phyloP scores from a whole-genome alignment of 768 basidiomycete genomes.

The Naganishia antarctica region DNA sequence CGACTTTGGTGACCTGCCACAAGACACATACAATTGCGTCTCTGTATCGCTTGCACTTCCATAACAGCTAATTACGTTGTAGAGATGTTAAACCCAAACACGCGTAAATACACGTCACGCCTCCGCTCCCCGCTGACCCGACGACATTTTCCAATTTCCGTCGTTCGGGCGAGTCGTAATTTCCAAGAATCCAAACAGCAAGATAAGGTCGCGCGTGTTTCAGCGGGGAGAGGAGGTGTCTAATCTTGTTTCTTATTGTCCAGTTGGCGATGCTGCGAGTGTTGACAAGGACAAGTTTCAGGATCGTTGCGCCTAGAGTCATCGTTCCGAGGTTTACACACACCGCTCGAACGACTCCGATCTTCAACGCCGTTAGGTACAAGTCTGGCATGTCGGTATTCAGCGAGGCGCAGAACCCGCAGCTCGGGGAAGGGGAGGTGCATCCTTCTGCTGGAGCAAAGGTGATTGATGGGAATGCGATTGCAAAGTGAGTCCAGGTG shows the following conservation, averaged over 20 bases:
- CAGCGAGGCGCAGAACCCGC: slow-evolving; percentile 28
- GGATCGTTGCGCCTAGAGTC: too few relatives aligned
- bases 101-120: too few relatives aligned
- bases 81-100: too few relatives aligned
- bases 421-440: slow-evolving; percentile 22
- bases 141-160: slow-evolving; percentile 5
- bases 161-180: neutral
- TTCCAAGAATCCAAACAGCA: slow-evolving; percentile 8
- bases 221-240: too few relatives aligned
- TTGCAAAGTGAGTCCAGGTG: slow-evolving; percentile 66
- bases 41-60: too few relatives aligned
- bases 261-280: too few relatives aligned
- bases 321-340: too few relatives aligned
- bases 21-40: too few relatives aligned
- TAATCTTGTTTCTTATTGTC: too few relatives aligned
- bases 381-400: slow-evolving; percentile 25
- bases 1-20: too few relatives aligned
- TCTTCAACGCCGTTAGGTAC: neutral
- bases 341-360: neutral
- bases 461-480: slow-evolving; percentile 74
- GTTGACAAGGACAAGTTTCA: neutral
- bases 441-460: slow-evolving; percentile 47
- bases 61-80: too few relatives aligned
- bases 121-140: neutral
- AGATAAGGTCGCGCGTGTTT: neutral